Evolutionary conservation across 345 rosid species (phyloP).

Genomic region (Isatis tinctoria): DNA sequence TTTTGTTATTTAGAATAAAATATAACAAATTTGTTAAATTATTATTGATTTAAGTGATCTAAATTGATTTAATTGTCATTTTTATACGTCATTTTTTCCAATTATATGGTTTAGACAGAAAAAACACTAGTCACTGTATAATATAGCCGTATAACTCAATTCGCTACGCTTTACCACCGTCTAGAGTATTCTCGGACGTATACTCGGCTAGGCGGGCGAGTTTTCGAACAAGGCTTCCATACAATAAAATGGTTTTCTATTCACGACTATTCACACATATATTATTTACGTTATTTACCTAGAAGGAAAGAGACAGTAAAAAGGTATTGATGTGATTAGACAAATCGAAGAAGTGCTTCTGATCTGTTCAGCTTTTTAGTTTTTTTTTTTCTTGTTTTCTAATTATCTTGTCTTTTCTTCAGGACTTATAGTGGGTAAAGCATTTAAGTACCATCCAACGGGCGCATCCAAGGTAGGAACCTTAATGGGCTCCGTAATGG

Average conservation of each 20-base stretch:
- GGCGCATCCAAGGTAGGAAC: neutral
- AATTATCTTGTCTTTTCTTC: conserved; percentile 10
- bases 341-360: conserved; percentile 22
- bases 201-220: too few species aligned
- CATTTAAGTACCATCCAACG: neutral
- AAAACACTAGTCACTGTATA: too few species aligned
- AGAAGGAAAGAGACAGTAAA: neutral
- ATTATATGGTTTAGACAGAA: too few species aligned
- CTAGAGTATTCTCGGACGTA: too few species aligned
- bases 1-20: too few species aligned
- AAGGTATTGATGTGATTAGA: conserved; percentile 17
- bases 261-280: neutral
- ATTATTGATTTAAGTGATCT: too few species aligned
- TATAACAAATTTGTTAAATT: too few species aligned
- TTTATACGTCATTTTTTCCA: too few species aligned
- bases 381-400: neutral
- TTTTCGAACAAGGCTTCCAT: too few species aligned
- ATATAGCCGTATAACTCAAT: too few species aligned
- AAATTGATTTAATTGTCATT: too few species aligned
- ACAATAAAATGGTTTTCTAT: neutral
- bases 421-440: conserved; percentile 8
- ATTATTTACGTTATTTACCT: neutral
- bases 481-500: neutral
- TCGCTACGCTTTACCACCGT: too few species aligned
- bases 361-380: conserved; percentile 22